These are phyloP conservation scores for Solanum chaucha DNA, from an alignment of 257 asterid genomes.

Conservation along the genomic window DNA sequence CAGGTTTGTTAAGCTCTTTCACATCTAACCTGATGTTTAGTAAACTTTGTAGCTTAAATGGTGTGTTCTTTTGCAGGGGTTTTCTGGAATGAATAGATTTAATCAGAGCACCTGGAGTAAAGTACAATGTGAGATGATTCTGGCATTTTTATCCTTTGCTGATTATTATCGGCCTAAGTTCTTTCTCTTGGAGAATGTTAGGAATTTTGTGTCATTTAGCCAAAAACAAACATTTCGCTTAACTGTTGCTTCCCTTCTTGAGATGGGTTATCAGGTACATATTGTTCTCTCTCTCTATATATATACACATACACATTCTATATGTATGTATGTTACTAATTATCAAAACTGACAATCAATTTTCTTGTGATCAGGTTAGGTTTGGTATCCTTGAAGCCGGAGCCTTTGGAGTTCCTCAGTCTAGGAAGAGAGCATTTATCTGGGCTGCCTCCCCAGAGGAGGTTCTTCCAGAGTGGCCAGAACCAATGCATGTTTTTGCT, in stretches of 20 bases:
- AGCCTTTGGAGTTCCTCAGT: conserved; percentile 90
- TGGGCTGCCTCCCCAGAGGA: conserved; percentile 97
- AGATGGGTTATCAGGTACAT: conserved; percentile 92
- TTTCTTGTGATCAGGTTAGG: conserved; percentile 44
- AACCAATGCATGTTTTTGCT: conserved; percentile 92
- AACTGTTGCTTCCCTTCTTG: conserved; percentile 85
- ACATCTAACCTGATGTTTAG: conserved; percentile 4
- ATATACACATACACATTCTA: not conserved
- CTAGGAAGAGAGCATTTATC: conserved; percentile 92
- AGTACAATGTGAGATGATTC: conserved; percentile 97
- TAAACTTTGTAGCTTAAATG: not conserved
- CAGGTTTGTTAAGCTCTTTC: conserved; percentile 48
- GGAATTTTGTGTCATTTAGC: conserved; percentile 90
- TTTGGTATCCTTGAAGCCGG: conserved; percentile 98
- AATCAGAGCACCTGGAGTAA: conserved; percentile 93
- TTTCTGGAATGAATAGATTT: conserved; percentile 96
- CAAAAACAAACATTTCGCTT: conserved; percentile 94
- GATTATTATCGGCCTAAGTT: conserved; percentile 86
- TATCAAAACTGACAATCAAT: not conserved
- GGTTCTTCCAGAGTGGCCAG: conserved; percentile 95
- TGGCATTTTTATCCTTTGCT: conserved; percentile 87
- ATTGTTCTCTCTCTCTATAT: not conserved
- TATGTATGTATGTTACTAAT: not conserved
- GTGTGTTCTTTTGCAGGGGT: conserved; percentile 52
- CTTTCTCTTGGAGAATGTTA: conserved; percentile 90